Percentiles rank a stretch among this genome's conserved stretches.
phyloP scores from a whole-genome alignment of 2,329 filamentous ascomycete genomes.

The Calonectria crousiana region DNA sequence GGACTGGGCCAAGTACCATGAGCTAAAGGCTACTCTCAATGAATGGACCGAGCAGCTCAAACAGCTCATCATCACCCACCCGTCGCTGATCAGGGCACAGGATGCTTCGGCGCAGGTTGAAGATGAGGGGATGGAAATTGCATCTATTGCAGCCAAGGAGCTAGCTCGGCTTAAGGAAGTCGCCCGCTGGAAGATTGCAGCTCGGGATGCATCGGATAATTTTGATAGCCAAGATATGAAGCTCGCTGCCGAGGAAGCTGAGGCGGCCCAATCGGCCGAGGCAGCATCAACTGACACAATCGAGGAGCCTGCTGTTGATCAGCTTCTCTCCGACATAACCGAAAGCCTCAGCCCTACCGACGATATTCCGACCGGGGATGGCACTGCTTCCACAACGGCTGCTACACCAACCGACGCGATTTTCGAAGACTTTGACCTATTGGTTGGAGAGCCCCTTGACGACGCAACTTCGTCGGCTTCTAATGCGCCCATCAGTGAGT shows the following conservation, averaged over 20 bases:
- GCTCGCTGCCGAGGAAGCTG: constrained; percentile 61
- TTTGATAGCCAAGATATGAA: constrained; percentile 79
- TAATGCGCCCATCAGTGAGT: constrained; percentile 19
- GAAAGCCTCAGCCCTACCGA: constrained; percentile 31
- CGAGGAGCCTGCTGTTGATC: constrained; percentile 44
- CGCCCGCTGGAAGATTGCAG: constrained; percentile 84
- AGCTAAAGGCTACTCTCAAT: constrained; percentile 83
- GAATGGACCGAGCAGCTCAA: constrained; percentile 89
- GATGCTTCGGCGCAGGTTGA: constrained; percentile 77
- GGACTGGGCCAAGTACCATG: constrained; percentile 96
- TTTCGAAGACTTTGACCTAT: constrained; percentile 37
- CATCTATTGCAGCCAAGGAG: constrained; percentile 83
- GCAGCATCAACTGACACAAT: constrained; percentile 39
- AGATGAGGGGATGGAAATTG: constrained; percentile 82
- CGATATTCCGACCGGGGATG: constrained; percentile 25
- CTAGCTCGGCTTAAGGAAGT: constrained; percentile 85
- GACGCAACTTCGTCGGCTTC: constrained; percentile 28
- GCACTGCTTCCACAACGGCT: constrained; percentile 22
- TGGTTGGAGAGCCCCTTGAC: constrained; percentile 31
- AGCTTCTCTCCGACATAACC: constrained; percentile 37
- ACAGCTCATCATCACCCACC: constrained; percentile 79
- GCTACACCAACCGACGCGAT: constrained; percentile 30
- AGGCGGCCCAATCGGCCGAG: constrained; percentile 38
- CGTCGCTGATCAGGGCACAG: constrained; percentile 76
- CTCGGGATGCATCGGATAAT: constrained; percentile 80